Evolutionary conservation across 2,329 filamentous ascomycete genomes (phyloP), one percentile per base, ranked within the genome.

Genomic region (Pyricularia sp.): DNA sequence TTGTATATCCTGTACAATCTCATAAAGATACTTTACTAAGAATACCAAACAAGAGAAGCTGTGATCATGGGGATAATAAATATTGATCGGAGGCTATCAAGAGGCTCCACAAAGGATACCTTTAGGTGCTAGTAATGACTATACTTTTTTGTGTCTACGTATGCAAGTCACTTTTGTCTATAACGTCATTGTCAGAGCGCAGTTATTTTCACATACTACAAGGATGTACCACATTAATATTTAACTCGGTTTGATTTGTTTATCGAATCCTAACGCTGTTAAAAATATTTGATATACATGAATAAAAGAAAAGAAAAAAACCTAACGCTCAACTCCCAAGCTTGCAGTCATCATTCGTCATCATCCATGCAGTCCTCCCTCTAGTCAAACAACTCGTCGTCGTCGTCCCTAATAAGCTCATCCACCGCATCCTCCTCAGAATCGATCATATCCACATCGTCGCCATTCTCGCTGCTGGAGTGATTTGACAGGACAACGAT

Each of bases 401-500:
- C 84, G 65, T 89, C 87, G 74, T 89, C 85, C 20, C 83, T 81
- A 66, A 83, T 81, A 71, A 89, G 76, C 75, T 96, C 93, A 14
- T 91, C 90, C 23, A 91, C 81, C 0, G 90, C 91, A 75, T 92
- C 90, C 2, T 90, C 88, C 42, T 85, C 82, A 70, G 93, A 90
- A 59, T 77, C 75, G 67, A 90, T 81, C 88, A 93, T 90, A 65
- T 92, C 90, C 14, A 86, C 85, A 70, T 93, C 91, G 9, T 90
- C 88, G 26, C 84, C 85, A 58, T 77, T 75, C 69, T 85, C 85
- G 72, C 85, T 88, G 63, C 89, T 88, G 0, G 76, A 72, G 78
- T 98, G 95, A 78, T 99, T 98, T 7, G 93, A 84, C 28, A 95
- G 76, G 1, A 99, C 93, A 2, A 88, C 81, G 70, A 98, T 90